These are phyloP conservation scores for Thermochaetoides thermophila DNA, from an alignment of 495 filamentous ascomycete genomes.

Conservation along the genomic window DNA sequence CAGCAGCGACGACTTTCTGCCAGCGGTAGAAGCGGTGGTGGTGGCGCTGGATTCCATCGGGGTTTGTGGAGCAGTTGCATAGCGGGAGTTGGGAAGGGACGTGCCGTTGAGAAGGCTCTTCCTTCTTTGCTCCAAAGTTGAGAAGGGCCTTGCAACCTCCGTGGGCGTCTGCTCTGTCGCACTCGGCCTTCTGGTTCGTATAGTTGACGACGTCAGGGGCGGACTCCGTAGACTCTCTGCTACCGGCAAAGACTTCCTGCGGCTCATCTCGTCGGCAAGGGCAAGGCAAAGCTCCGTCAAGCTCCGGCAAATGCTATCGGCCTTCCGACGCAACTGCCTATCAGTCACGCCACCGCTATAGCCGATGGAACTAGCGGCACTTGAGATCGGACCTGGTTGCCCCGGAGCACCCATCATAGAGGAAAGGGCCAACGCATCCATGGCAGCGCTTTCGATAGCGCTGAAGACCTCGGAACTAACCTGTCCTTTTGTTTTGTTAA, in stretches of 20 bases:
- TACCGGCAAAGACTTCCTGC: slow-evolving; percentile 17
- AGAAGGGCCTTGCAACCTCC: slow-evolving; percentile 40
- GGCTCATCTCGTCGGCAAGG: slow-evolving; percentile 44
- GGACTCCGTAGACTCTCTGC: not conserved
- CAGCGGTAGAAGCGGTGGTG: slow-evolving; percentile 8
- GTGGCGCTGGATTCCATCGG: slow-evolving; percentile 8
- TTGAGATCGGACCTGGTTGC: slow-evolving; percentile 44
- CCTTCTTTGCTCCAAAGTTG: slow-evolving; percentile 59
- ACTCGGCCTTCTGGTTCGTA: slow-evolving; percentile 19
- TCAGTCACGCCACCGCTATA: slow-evolving; percentile 50
- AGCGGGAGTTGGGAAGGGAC: slow-evolving; percentile 25
- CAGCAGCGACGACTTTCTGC: slow-evolving; percentile 33
- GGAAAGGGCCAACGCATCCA: slow-evolving; percentile 64
- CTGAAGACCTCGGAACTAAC: slow-evolving; percentile 58
- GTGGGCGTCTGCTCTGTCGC: slow-evolving; percentile 18
- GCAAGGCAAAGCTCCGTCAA: slow-evolving; percentile 86
- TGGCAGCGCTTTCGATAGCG: slow-evolving; percentile 67
- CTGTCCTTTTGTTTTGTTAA: slow-evolving; percentile 56
- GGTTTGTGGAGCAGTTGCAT: slow-evolving; percentile 17
- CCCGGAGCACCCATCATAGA: slow-evolving; percentile 55
- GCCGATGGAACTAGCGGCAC: slow-evolving; percentile 45
- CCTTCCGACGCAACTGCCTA: slow-evolving; percentile 72
- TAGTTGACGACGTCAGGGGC: slow-evolving; percentile 7
- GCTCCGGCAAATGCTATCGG: slow-evolving; percentile 82
- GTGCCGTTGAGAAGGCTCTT: slow-evolving; percentile 41